Evolutionary conservation across 164 flowering plant genomes (phyloP), one percentile per base, ranked within the genome.

Genomic region (Liriodendron chinense): DNA sequence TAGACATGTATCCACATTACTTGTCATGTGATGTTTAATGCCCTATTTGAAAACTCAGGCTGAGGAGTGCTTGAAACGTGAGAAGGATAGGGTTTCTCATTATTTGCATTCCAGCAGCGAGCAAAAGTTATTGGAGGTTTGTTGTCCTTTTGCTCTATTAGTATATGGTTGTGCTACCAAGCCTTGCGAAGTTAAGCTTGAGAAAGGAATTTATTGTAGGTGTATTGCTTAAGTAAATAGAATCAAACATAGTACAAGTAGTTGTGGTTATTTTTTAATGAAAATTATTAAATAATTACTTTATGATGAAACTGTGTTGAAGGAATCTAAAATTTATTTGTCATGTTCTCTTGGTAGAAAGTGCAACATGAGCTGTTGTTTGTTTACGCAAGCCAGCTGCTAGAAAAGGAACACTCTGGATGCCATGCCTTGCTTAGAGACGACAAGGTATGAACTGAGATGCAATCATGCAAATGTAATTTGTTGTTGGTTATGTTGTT

Each of bases 321-420:
- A 34, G 43, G 43, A 16, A 53, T 53, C 59, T 53, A 16, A 53
- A 53, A 53, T 26, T 26, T 67, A 12, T 64, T 67, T 18, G 18
- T 67, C 47, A 3, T 14, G 12, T 26, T 67, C 69, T 65, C n/a
- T 28, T 66, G 68, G 50, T 48, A 83, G 85, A 83, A 76, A 80
- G 85, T 83, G 65, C 81, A 80, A 80, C 59, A 80, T 18, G 85
- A 83, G 70, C 63, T 83, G 76, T 62, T 83, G 66, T 67, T 13
- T 47, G 82, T 80, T 24, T 83, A 84, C 87, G 87, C 89, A 80
- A 87, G 67, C 84, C 97, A 90, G 80, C 82, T 95, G 49, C 91
- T 94, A 73, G 95, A 94, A 62, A 94, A 96, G 79, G 99, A 96
- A 83, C 88, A 90, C 77, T 96, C 99, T 78, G 99, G 98, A 77